Conservation (phyloP, 2,329 filamentous ascomycete species). For the Akanthomyces lecanii region DNA sequence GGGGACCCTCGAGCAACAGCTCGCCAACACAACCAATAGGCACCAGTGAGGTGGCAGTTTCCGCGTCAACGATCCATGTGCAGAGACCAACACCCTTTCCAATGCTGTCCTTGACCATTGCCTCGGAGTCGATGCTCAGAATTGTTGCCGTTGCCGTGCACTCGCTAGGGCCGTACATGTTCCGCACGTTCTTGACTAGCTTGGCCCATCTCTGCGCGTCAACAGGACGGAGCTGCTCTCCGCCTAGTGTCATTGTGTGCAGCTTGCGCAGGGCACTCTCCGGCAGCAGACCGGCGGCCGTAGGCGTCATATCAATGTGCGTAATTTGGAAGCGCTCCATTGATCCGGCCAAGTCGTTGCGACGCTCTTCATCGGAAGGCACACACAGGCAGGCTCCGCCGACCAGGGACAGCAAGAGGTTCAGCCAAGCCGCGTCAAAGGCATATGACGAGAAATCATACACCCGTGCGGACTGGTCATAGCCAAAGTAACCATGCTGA, state of each 20-base stretch:
- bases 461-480: slow-evolving; percentile 12
- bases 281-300: slow-evolving; percentile 18
- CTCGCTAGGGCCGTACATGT: slow-evolving; percentile 11
- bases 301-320: slow-evolving; percentile 4
- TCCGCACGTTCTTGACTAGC: background rate
- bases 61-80: slow-evolving; percentile 23
- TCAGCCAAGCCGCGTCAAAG: slow-evolving; percentile 18
- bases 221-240: slow-evolving; percentile 1
- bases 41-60: slow-evolving; percentile 19
- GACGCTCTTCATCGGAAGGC: background rate
- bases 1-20: slow-evolving; percentile 26
- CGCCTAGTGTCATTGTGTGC: slow-evolving; percentile 8
- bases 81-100: slow-evolving; percentile 12
- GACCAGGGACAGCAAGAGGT: slow-evolving; percentile 3
- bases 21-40: slow-evolving; percentile 25
- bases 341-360: background rate
- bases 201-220: background rate
- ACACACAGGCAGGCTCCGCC: slow-evolving; percentile 4
- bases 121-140: background rate
- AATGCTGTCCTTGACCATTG: slow-evolving; percentile 10
- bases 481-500: slow-evolving; percentile 16
- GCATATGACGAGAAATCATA: slow-evolving; percentile 20
- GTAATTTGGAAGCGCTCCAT: slow-evolving; percentile 11
- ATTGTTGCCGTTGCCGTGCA: slow-evolving; percentile 6
- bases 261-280: slow-evolving; percentile 5